Evolutionary conservation across 768 basidiomycete species (phyloP).

Genomic region (Tricholoma flavovirens): DNA sequence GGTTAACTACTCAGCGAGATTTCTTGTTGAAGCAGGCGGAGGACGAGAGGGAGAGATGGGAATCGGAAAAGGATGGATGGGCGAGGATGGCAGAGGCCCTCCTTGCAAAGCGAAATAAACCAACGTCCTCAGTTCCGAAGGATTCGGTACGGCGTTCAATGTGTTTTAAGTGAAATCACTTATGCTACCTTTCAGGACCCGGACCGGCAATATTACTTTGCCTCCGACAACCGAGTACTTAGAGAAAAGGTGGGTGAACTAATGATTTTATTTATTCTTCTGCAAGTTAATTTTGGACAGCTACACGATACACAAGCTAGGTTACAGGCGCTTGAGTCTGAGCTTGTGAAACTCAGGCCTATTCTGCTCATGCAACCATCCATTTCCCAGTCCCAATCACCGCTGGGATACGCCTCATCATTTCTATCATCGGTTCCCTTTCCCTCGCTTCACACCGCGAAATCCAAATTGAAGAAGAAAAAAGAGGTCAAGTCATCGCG

Average conservation of each 20-base stretch:
- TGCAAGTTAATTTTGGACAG: conserved; percentile 27
- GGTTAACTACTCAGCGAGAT: conserved; percentile 53
- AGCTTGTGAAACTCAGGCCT: conserved; percentile 61
- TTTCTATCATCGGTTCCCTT: conserved; percentile 21
- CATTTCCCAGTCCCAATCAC: conserved; percentile 15
- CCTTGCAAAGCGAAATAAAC: conserved; percentile 41
- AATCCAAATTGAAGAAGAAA: conserved; percentile 22
- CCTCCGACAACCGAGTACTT: conserved; percentile 57
- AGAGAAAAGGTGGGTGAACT: conserved; percentile 50
- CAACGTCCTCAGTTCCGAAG: conserved; percentile 18
- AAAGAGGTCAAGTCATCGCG: conserved; percentile 16
- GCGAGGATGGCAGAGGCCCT: conserved; percentile 63
- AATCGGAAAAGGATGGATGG: conserved; percentile 61
- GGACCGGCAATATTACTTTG: conserved; percentile 46
- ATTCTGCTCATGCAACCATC: conserved; percentile 61
- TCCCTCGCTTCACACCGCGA: conserved; percentile 17
- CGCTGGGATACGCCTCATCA: conserved; percentile 15
- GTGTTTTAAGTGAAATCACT: conserved; percentile 2
- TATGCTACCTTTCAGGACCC: conserved; percentile 38
- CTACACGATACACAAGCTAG: conserved; percentile 53
- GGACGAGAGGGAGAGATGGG: conserved; percentile 57
- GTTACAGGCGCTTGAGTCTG: conserved; percentile 51
- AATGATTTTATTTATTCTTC: background rate
- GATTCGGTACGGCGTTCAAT: conserved; percentile 7
- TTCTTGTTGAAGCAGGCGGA: conserved; percentile 45